These are phyloP conservation scores for Zelonia costaricensis DNA, from an alignment of 208 protist genomes.

Conservation along the genomic window DNA sequence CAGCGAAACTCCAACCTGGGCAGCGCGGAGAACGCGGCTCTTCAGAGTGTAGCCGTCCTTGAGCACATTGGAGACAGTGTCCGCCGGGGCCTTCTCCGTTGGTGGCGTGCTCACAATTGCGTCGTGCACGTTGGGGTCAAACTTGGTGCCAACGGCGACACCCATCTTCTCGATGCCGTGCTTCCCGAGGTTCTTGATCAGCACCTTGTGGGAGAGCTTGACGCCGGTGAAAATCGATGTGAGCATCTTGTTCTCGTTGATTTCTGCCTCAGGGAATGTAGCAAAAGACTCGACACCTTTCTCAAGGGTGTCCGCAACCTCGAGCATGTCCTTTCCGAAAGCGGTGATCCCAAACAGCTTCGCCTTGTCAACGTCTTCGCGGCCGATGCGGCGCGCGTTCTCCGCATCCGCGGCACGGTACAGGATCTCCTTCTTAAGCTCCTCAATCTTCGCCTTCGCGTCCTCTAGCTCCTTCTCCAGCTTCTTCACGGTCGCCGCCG, in stretches of 20 bases:
- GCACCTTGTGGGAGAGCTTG: conserved; percentile 84
- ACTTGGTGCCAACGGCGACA: conserved; percentile 60
- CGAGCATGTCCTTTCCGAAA: conserved; percentile 93
- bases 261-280: conserved; percentile 42
- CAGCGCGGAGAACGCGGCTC: conserved; percentile 82
- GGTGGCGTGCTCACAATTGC: conserved; percentile 81
- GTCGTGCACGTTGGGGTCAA: conserved; percentile 92
- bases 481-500: conserved; percentile 31
- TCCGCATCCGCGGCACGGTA: conserved; percentile 89
- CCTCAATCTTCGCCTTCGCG: conserved; percentile 51
- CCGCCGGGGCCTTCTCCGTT: conserved; percentile 43
- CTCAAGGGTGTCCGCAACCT: conserved; percentile 93
- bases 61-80: conserved; percentile 79
- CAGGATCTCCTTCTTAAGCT: conserved; percentile 84
- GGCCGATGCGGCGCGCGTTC: conserved; percentile 87
- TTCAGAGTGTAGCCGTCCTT: conserved; percentile 92
- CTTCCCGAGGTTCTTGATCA: conserved; percentile 82
- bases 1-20: conserved; percentile 87
- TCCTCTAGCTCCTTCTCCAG: conserved; percentile 75
- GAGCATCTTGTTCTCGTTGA: conserved; percentile 65
- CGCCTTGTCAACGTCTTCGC: conserved; percentile 90
- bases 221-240: conserved; percentile 78
- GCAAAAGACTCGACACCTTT: conserved; percentile 80
- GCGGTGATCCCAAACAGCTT: conserved; percentile 86
- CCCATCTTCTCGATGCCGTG: conserved; percentile 90